These are phyloP conservation scores for Cercospora beticola DNA, from an alignment of 2,329 filamentous ascomycete genomes.

Conservation along the genomic window DNA sequence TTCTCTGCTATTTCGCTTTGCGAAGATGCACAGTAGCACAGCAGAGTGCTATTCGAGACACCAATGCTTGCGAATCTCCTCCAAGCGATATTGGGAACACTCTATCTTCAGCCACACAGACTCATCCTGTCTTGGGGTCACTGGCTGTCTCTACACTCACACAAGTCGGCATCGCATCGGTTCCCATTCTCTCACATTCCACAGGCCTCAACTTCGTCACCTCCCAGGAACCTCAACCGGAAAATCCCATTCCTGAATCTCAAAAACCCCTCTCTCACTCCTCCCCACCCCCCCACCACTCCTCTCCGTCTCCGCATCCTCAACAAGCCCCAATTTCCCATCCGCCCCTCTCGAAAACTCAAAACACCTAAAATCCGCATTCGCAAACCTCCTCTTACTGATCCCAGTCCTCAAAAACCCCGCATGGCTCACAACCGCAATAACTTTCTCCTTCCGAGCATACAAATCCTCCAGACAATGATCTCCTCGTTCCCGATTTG, in stretches of 20 bases:
- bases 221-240: neutral
- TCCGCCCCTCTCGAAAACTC: slow-evolving; percentile 13
- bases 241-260: slow-evolving; percentile 24
- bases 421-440: slow-evolving; percentile 56
- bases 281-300: slow-evolving; percentile 23
- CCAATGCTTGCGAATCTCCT: neutral
- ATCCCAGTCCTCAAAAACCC: slow-evolving; percentile 25
- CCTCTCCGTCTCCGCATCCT: slow-evolving; percentile 20
- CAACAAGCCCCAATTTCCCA: slow-evolving; percentile 16
- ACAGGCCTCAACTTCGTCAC: too few species aligned
- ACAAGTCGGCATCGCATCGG: neutral
- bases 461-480: slow-evolving; percentile 53
- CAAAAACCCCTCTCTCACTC: slow-evolving; percentile 24
- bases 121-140: too few species aligned
- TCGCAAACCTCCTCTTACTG: slow-evolving; percentile 20
- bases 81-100: too few species aligned
- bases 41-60: neutral
- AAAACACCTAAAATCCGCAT: slow-evolving; percentile 27
- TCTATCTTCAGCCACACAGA: too few species aligned
- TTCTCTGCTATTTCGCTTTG: too few species aligned
- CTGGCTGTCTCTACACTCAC: neutral
- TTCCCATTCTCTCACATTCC: too few species aligned
- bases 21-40: too few species aligned
- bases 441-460: slow-evolving; percentile 57
- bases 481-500: slow-evolving; percentile 58